Percentiles rank a stretch among this genome's conserved stretches.
Evolutionary conservation across 1,284 basidiomycete genomes (phyloP).

Genomic region (Melampsora larici-populina): DNA sequence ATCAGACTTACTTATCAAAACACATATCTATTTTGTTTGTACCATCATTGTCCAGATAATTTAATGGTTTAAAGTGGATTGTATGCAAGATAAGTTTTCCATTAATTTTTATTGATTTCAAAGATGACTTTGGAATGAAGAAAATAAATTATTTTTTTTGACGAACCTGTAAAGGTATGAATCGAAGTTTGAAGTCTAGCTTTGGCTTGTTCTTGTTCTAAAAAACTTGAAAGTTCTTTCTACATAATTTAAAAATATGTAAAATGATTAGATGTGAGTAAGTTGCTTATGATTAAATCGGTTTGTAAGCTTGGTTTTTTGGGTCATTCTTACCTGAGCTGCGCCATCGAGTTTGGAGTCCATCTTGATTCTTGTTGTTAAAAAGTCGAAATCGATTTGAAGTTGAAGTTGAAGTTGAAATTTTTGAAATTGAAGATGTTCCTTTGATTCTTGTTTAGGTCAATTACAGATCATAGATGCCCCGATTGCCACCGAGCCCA

Average conservation of each 20-base stretch:
- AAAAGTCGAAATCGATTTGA: background rate
- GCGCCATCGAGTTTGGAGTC: slow-evolving; percentile 2
- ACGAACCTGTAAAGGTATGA: slow-evolving; percentile 56
- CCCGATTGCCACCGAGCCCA: too few relatives aligned
- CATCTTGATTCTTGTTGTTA: background rate
- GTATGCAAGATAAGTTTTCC: too few relatives aligned
- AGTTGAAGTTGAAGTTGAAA: background rate
- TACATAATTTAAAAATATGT: slow-evolving; percentile 56
- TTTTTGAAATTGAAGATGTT: background rate
- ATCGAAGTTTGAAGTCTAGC: slow-evolving; percentile 66
- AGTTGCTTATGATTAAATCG: background rate
- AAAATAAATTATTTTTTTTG: slow-evolving; percentile 9
- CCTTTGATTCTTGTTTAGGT: too few relatives aligned
- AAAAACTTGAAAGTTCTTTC: slow-evolving; percentile 76
- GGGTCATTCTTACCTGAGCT: background rate
- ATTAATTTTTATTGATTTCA: too few relatives aligned
- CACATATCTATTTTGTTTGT: slow-evolving; percentile 6
- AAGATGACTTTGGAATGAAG: slow-evolving; percentile 9
- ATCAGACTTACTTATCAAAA: slow-evolving; percentile 9
- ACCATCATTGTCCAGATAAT: background rate
- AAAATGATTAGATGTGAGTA: background rate
- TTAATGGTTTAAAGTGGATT: too few relatives aligned
- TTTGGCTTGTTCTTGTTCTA: slow-evolving; percentile 83
- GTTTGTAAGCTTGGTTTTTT: background rate
- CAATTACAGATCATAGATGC: too few relatives aligned